Percentiles rank a stretch among this genome's conserved stretches.
Conservation (phyloP, 192 early-diverging fungal species). For the Gigaspora rosea region DNA sequence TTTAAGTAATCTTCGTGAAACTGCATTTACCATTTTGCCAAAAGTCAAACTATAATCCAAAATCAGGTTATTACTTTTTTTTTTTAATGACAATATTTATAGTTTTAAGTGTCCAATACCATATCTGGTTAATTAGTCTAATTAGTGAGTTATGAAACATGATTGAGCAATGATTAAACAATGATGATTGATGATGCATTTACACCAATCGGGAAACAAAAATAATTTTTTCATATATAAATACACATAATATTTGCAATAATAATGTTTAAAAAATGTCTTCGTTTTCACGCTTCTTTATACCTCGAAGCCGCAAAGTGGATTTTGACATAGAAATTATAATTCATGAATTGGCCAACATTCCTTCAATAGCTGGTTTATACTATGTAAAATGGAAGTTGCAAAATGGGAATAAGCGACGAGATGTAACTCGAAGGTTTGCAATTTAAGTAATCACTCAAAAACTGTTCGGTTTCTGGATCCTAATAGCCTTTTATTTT, state of each 20-base stretch:
- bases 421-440: slow-evolving; percentile 44
- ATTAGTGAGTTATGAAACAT: too few relatives aligned
- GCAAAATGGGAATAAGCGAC: slow-evolving; percentile 43
- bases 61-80: too few relatives aligned
- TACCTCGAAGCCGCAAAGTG: slow-evolving; percentile 71
- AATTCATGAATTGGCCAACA: slow-evolving; percentile 77
- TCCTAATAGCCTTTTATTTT: not conserved
- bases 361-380: slow-evolving; percentile 77
- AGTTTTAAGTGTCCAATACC: too few relatives aligned
- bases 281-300: slow-evolving; percentile 63
- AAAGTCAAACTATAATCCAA: not conserved
- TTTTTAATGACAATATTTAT: too few relatives aligned
- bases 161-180: too few relatives aligned
- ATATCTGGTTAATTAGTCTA: too few relatives aligned
- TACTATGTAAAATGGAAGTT: slow-evolving; percentile 83
- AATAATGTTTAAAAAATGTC: slow-evolving; percentile 29
- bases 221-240: too few relatives aligned
- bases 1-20: slow-evolving; percentile 62
- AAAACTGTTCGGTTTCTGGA: too few relatives aligned
- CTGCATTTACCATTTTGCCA: slow-evolving; percentile 47
- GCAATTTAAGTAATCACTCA: not conserved
- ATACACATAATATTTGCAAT: not conserved
- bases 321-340: slow-evolving; percentile 61
- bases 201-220: too few relatives aligned
- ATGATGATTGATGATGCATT: too few relatives aligned